Evolutionary conservation across 768 basidiomycete genomes (phyloP).

Genomic region (Mycena haematopus): DNA sequence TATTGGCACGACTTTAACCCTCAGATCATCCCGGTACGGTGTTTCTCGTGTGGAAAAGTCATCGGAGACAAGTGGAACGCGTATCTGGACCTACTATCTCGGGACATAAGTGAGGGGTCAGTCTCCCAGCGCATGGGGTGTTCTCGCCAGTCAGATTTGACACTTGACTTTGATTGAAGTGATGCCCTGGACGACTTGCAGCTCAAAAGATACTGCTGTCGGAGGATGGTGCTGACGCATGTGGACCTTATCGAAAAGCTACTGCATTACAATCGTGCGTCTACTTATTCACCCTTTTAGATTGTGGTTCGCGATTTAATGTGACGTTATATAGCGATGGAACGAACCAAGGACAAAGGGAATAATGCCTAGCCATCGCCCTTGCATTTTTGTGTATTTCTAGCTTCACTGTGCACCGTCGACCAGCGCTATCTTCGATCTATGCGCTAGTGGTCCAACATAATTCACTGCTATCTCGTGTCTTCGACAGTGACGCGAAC

Average conservation of each 20-base stretch:
- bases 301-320: neutral
- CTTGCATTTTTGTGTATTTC: conserved; percentile 22
- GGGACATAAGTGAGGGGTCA: conserved; percentile 89
- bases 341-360: conserved; percentile 31
- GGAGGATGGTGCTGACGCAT: conserved; percentile 96
- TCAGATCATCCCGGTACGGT: conserved; percentile 95
- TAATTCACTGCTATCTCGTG: no score
- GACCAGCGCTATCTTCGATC: neutral
- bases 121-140: conserved; percentile 35
- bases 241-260: conserved; percentile 98
- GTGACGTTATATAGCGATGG: conserved; percentile 28
- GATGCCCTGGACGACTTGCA: conserved; percentile 90
- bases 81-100: conserved; percentile 82
- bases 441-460: no score
- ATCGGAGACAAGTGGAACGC: conserved; percentile 95
- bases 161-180: conserved; percentile 46
- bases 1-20: neutral
- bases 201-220: conserved; percentile 93
- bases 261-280: conserved; percentile 92
- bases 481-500: neutral
- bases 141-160: neutral
- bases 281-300: neutral
- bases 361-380: neutral
- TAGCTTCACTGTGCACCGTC: neutral
- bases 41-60: conserved; percentile 97